Evolutionary conservation across 2,329 filamentous ascomycete species (phyloP).

Genomic region (Trematosphaeria pertusa): DNA sequence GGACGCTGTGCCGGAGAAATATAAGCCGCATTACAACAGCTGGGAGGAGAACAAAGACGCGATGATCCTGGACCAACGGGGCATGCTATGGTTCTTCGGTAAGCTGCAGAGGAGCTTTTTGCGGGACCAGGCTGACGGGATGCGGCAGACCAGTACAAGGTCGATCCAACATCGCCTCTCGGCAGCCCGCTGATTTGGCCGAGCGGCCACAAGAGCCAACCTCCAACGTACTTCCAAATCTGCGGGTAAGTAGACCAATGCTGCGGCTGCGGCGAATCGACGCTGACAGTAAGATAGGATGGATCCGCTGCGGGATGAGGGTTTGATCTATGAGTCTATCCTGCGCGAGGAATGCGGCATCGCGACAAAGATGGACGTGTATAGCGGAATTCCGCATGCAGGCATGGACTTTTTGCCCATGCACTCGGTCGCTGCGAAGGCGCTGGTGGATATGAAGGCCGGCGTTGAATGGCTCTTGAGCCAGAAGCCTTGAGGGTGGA

Average conservation of each 20-base stretch:
- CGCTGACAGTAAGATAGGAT: constrained; percentile 22
- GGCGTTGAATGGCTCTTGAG: constrained; percentile 47
- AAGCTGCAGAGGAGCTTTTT: constrained; percentile 1
- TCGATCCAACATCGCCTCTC: constrained; percentile 37
- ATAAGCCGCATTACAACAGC: constrained; percentile 19
- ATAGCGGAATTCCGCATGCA: constrained; percentile 53
- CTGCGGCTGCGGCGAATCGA: background rate
- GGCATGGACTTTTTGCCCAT: constrained; percentile 46
- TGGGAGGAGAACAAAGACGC: constrained; percentile 23
- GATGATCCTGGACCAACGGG: constrained; percentile 18
- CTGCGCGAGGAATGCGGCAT: constrained; percentile 54
- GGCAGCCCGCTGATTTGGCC: constrained; percentile 31
- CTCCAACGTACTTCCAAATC: constrained; percentile 59
- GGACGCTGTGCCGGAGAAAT: constrained; percentile 21
- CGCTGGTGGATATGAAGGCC: constrained; percentile 35
- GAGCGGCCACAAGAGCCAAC: constrained; percentile 40
- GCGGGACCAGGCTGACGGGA: background rate
- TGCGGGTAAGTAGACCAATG: constrained; percentile 45
- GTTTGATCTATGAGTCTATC: constrained; percentile 59
- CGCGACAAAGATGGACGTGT: constrained; percentile 54
- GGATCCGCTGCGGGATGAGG: constrained; percentile 62
- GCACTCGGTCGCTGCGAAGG: constrained; percentile 30
- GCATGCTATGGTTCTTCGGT: constrained; percentile 18
- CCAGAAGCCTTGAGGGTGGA: constrained; percentile 10
- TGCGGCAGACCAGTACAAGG: constrained; percentile 33